Percentiles rank a stretch among this genome's conserved stretches.
Evolutionary conservation across 306 rosid genomes (phyloP).

Genomic region (Cicer cuneatum): DNA sequence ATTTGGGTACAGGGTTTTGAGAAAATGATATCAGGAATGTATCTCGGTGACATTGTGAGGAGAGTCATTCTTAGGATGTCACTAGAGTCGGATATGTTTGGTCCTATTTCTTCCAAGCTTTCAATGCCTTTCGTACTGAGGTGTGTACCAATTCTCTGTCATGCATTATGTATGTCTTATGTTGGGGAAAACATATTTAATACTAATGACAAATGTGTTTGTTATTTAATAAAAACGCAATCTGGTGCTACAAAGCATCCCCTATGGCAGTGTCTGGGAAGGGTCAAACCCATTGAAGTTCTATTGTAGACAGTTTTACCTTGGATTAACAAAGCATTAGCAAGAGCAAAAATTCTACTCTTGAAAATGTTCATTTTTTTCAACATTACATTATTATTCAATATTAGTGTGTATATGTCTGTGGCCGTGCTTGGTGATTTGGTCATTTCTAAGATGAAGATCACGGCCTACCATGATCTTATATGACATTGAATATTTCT

Average conservation of each 20-base stretch:
- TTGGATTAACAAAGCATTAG: background rate
- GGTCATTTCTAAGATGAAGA: slow-evolving; percentile 7
- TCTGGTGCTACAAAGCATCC: background rate
- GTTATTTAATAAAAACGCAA: background rate
- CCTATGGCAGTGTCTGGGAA: background rate
- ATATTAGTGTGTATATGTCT: background rate
- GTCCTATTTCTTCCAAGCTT: slow-evolving; percentile 67
- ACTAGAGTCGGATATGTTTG: slow-evolving; percentile 72
- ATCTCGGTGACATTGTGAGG: slow-evolving; percentile 91
- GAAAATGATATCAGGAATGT: slow-evolving; percentile 97
- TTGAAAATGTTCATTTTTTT: background rate
- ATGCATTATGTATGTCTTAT: background rate
- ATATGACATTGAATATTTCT: slow-evolving; percentile 24
- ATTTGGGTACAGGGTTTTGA: slow-evolving; percentile 80
- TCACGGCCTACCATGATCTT: background rate
- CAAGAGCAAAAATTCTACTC: background rate
- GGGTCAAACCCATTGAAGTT: background rate
- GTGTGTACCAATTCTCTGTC: slow-evolving; percentile 48
- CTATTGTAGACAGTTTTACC: background rate
- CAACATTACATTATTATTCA: background rate
- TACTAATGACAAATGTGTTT: background rate
- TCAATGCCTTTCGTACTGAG: slow-evolving; percentile 69
- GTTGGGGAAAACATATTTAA: background rate
- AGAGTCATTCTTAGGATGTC: slow-evolving; percentile 85
- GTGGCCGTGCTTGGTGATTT: slow-evolving; percentile 10